Base-by-base conservation (phyloP, 2,329 filamentous ascomycete genomes). In the Celoporthe dispersa region DNA sequence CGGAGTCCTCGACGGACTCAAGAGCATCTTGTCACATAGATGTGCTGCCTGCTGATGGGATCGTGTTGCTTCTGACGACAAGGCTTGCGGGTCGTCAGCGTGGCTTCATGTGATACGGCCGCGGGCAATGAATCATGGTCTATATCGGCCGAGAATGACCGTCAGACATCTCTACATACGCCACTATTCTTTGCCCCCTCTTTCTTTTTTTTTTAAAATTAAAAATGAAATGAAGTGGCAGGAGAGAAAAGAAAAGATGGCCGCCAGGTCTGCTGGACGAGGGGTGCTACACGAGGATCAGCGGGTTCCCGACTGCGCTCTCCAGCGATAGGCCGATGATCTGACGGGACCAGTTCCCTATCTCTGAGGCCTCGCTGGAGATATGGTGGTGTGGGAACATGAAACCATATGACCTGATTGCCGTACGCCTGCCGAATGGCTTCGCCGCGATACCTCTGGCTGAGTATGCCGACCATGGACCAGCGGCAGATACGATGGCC, bases 101-200 rank as follows among this genome's bases (percentile, higher is more conserved):
- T 74, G 74, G 74, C 73, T 68, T 16, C 72, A 74, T 71, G 76
- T 76, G 74, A 71, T 73, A 77, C 75, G 60, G 72, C 75, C 74
- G 71, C 71, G 66, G 71, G 64, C 69, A 74, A 73, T 75, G 73
- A 72, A 75, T 75, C 75, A 76, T 73, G 68, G 74, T 73, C 70
- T 74, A 73, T 74, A 75, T 76, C 71, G 67, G 73, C 67, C 63
- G 57, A 66, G 44, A 28, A 44, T n/a, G 37, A 48, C 44, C 57
- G 59, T 62, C 66, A 55, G 33, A 53, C 37, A 41, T 57, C 35
- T n/a, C 65, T 51, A 44, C 25, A 25, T 67, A 57, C 61, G 33
- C 37, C 60, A 55, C 63, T 55, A 28, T 55, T 2, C 22, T 12
- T 22, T 48, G 8, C 9, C 9, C 5, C 7, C 31, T 55, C 1